These are phyloP conservation scores for Boletus fagicola DNA, from an alignment of 768 basidiomycete genomes.

Conservation along the genomic window DNA sequence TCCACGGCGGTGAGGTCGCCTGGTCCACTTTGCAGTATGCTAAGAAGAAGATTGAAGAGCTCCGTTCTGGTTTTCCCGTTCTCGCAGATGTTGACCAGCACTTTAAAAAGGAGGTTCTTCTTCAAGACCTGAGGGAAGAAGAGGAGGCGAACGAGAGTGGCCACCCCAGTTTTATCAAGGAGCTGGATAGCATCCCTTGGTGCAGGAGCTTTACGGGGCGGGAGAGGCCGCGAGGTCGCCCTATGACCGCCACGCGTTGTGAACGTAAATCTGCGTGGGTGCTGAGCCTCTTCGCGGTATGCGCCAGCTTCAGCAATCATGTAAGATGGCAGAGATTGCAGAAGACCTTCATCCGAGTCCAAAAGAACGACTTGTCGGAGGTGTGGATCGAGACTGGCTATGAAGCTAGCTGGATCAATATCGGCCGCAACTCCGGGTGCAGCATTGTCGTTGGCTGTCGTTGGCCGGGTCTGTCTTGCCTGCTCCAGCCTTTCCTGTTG, in stretches of 20 bases:
- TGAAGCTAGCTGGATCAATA: constrained; percentile 87
- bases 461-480: constrained; percentile 47
- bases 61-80: constrained; percentile 90
- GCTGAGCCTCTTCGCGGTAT: constrained; percentile 57
- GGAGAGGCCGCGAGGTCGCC: constrained; percentile 24
- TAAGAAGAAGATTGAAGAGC: constrained; percentile 91
- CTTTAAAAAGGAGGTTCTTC: constrained; percentile 82
- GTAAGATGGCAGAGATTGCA: constrained; percentile 77
- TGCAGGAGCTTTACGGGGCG: constrained; percentile 49
- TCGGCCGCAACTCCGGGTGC: constrained; percentile 52
- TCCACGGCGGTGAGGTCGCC: constrained; percentile 91
- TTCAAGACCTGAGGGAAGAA: constrained; percentile 94
- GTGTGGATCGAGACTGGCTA: constrained; percentile 86
- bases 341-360: constrained; percentile 84
- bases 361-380: constrained; percentile 88
- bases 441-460: constrained; percentile 30
- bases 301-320: constrained; percentile 82
- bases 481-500: constrained; percentile 91
- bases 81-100: constrained; percentile 94
- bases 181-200: constrained; percentile 90
- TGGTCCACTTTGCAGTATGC: constrained; percentile 91
- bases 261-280: constrained; percentile 34
- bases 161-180: constrained; percentile 85
- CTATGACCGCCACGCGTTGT: constrained; percentile 31
- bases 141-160: constrained; percentile 84